Base-by-base conservation (phyloP, 129 eudicot genomes). In the Ambrosia artemisiifolia region DNA sequence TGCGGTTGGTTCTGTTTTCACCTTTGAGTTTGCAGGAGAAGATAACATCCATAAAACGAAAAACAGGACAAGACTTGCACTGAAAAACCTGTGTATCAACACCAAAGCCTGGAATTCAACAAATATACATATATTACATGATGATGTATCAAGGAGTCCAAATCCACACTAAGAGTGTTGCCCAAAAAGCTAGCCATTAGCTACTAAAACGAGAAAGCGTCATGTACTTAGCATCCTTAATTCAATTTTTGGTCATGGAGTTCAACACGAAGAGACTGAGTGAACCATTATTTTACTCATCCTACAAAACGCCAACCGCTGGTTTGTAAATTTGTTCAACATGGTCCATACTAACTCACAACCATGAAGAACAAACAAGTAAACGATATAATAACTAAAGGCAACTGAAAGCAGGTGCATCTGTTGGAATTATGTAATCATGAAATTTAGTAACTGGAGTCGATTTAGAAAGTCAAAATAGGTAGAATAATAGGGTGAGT, bases 81-180 rank as follows among this genome's bases (percentile, higher is more conserved):
- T 73, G 65, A 92, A 92, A 83, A 92, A 89, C 83, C 98, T 84
- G 75, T 84, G 91, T 82, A 92, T 92, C 79, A 87, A 85, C 68
- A 83, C 83, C 87, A 92, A 86, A 50, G 91, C 98, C 98, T 92
- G 98, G 38, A 79, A 80, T 71, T 71, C 64, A 85, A 69, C 76
- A 69, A 71, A 46, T 55, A 40, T 44, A 33, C 28, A 24, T 43
- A 11, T 18, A 66, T 53, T 76, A 57, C 33, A 20, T 24, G 65
- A 24, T 38, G 63, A 65, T 18, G 62, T 43, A 72, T 20, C 7
- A 30, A 73, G 40, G n/a, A 61, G 13, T 54, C 60, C 16, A 78
- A 17, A 64, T 61, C 46, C 48, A 69, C 17, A 61, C 50, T 3
- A 17, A 48, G 28, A 40, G 19, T 36, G 30, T 17, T 17, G 49